Evolutionary conservation across 2,329 filamentous ascomycete genomes (phyloP).

Genomic region (Fusarium pininemorale): DNA sequence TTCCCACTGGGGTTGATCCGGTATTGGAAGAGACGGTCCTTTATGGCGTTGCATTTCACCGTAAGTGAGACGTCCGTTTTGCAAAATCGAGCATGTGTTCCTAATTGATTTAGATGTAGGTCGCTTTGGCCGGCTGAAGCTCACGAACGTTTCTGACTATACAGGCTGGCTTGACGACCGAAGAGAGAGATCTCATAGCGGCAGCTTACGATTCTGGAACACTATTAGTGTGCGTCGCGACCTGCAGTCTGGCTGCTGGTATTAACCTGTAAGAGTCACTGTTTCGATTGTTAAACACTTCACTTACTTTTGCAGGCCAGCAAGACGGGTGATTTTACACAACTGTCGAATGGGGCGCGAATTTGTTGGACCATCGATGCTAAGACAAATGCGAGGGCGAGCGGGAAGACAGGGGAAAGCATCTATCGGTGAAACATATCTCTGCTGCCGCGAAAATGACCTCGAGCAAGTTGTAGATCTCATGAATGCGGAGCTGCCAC

Average conservation of each 20-base stretch:
- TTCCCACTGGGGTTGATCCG: constrained; percentile 72
- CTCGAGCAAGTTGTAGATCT: constrained; percentile 75
- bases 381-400: constrained; percentile 82
- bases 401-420: constrained; percentile 83
- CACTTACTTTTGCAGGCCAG: constrained; percentile 53
- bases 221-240: constrained; percentile 77
- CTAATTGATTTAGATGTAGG: constrained; percentile 49
- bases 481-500: constrained; percentile 76
- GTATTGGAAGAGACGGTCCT: constrained; percentile 71
- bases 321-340: constrained; percentile 78
- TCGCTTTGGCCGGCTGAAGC: neutral
- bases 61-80: constrained; percentile 47
- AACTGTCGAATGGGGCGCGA: constrained; percentile 80
- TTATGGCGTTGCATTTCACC: constrained; percentile 78
- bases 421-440: constrained; percentile 78
- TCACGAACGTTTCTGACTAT: constrained; percentile 33
- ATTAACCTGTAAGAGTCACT: constrained; percentile 68
- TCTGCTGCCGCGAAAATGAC: constrained; percentile 76
- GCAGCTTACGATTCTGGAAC: constrained; percentile 74
- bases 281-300: neutral
- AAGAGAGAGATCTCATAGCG: constrained; percentile 78
- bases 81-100: neutral
- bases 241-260: constrained; percentile 83
- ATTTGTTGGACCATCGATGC: constrained; percentile 79
- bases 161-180: constrained; percentile 74